A percentile compares a stretch with the other conserved stretches of the same genome.
These are phyloP conservation scores for Tolypocladium amazonense DNA, from an alignment of 2,329 filamentous ascomycete species.

Conservation along the genomic window DNA sequence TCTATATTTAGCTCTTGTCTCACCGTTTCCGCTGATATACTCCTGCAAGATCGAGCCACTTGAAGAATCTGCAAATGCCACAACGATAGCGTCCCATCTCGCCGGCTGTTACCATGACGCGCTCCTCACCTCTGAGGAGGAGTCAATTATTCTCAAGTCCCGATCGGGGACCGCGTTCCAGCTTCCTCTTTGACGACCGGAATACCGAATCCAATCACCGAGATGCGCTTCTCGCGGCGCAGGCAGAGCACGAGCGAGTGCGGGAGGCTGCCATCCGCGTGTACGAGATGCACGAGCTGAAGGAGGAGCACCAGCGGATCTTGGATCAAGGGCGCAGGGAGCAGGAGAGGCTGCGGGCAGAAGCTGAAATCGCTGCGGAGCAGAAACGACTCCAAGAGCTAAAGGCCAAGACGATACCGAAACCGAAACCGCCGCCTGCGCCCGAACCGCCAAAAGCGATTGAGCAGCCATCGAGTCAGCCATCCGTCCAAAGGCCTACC, in stretches of 20 bases:
- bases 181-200: constrained; percentile 50
- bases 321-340: constrained; percentile 33
- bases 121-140: constrained; percentile 29
- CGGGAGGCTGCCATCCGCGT: constrained; percentile 38
- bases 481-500: constrained; percentile 3
- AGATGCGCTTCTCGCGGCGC: constrained; percentile 55
- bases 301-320: constrained; percentile 32
- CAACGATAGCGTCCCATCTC: constrained; percentile 7
- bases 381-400: constrained; percentile 37
- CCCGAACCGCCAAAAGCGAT: constrained; percentile 15
- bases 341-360: constrained; percentile 31
- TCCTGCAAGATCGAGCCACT: background rate
- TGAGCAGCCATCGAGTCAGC: constrained; percentile 3
- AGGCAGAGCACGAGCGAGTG: constrained; percentile 56
- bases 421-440: constrained; percentile 26
- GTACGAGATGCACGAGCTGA: constrained; percentile 34
- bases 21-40: background rate
- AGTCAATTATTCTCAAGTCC: constrained; percentile 30
- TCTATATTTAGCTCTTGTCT: background rate
- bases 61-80: constrained; percentile 7
- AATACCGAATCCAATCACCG: constrained; percentile 54
- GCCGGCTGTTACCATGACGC: constrained; percentile 24
- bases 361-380: constrained; percentile 34
- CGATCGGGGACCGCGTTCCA: constrained; percentile 38
- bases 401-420: constrained; percentile 32